Percentiles rank a stretch among this genome's conserved stretches.
These are phyloP conservation scores for Cryphonectria japonica DNA, from an alignment of 2,329 filamentous ascomycete genomes.

Conservation along the genomic window DNA sequence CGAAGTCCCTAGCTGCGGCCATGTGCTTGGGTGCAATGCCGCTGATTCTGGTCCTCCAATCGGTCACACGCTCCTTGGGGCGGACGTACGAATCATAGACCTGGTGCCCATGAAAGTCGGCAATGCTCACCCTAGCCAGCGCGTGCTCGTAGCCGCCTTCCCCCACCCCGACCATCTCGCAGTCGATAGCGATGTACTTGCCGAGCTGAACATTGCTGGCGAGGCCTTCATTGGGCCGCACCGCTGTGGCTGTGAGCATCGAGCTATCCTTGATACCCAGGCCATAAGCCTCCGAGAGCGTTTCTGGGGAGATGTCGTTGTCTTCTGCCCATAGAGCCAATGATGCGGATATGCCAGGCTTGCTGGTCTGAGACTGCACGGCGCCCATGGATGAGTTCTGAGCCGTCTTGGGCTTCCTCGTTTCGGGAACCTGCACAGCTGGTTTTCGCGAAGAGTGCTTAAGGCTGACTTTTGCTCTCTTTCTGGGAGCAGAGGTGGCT, in stretches of 20 bases:
- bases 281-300: slow-evolving; percentile 65
- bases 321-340: slow-evolving; percentile 64
- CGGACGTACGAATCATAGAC: slow-evolving; percentile 93
- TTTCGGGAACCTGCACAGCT: slow-evolving; percentile 28
- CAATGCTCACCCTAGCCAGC: slow-evolving; percentile 84
- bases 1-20: slow-evolving; percentile 69
- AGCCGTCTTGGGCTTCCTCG: slow-evolving; percentile 28
- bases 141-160: slow-evolving; percentile 71
- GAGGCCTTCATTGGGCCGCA: slow-evolving; percentile 66
- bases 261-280: slow-evolving; percentile 55
- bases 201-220: slow-evolving; percentile 69
- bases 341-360: slow-evolving; percentile 53
- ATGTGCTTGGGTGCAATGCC: slow-evolving; percentile 79
- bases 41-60: slow-evolving; percentile 88
- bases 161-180: slow-evolving; percentile 95
- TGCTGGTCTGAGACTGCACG: slow-evolving; percentile 50
- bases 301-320: slow-evolving; percentile 63
- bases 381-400: slow-evolving; percentile 54
- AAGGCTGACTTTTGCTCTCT: slow-evolving; percentile 37
- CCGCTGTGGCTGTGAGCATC: slow-evolving; percentile 50
- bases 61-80: slow-evolving; percentile 76
- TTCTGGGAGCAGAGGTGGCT: slow-evolving; percentile 33
- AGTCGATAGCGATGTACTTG: slow-evolving; percentile 92
- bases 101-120: slow-evolving; percentile 92
- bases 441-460: slow-evolving; percentile 20